A percentile compares a stretch with the other conserved stretches of the same genome.
Conservation (phyloP, 2,329 filamentous ascomycete species). For the Neopestalotiopsis sp. region DNA sequence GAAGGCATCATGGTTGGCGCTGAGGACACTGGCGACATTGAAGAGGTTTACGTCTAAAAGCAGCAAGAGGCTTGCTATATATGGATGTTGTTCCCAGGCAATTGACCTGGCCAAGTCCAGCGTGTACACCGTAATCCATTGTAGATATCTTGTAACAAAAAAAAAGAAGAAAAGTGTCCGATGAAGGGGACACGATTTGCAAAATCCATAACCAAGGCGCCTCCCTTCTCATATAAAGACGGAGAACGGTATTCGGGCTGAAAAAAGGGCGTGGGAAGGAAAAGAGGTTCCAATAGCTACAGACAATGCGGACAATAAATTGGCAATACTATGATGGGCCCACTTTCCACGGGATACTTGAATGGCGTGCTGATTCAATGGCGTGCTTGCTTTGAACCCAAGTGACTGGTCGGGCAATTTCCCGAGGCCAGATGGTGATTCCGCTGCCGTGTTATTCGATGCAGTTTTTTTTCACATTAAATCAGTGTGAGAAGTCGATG, state of each 20-base stretch:
- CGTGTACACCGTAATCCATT: not conserved
- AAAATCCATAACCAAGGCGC: not conserved
- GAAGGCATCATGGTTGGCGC: slow-evolving; percentile 50
- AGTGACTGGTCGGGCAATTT: not conserved
- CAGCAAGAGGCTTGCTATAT: not conserved
- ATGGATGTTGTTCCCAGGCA: not conserved
- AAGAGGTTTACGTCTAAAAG: slow-evolving; percentile 23
- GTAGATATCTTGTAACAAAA: not conserved
- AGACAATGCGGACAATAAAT: too few relatives aligned
- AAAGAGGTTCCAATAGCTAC: too few relatives aligned
- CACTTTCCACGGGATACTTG: not conserved
- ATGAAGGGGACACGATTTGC: not conserved
- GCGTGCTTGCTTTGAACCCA: not conserved
- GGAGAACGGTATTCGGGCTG: too few relatives aligned
- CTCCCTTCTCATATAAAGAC: too few relatives aligned
- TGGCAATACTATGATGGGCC: not conserved
- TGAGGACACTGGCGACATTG: slow-evolving; percentile 49
- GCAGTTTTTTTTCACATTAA: too few relatives aligned
- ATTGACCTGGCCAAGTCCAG: not conserved
- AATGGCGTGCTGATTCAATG: not conserved
- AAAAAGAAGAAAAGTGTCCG: not conserved
- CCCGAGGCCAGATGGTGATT: not conserved
- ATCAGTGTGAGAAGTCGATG: too few relatives aligned
- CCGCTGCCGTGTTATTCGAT: not conserved
- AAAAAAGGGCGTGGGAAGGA: too few relatives aligned